These are phyloP conservation scores for Castanea mollissima DNA, from an alignment of 306 rosid species.

Conservation along the genomic window DNA sequence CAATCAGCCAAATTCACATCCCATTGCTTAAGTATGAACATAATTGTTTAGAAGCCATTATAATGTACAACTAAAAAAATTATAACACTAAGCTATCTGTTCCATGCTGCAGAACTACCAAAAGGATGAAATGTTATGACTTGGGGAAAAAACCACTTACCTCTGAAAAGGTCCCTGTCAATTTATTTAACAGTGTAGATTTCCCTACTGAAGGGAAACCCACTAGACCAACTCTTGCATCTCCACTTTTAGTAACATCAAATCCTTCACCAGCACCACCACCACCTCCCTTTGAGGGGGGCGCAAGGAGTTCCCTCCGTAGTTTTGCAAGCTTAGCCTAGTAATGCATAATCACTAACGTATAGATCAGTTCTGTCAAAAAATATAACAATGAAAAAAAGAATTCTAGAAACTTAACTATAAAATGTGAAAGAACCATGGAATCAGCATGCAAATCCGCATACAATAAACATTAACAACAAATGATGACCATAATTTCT, in stretches of 20 bases:
- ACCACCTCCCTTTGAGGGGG: slow-evolving; percentile 83
- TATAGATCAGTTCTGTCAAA: slow-evolving; percentile 18
- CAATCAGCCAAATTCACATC: neutral
- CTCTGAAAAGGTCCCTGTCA: slow-evolving; percentile 99
- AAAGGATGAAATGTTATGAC: slow-evolving; percentile 9
- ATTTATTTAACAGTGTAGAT: slow-evolving; percentile 86
- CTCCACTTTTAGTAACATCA: slow-evolving; percentile 99
- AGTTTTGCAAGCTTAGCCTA: slow-evolving; percentile 98
- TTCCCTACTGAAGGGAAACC: slow-evolving; percentile 99
- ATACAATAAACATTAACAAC: neutral
- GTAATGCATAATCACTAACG: slow-evolving; percentile 18
- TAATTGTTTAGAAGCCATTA: neutral
- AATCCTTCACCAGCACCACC: slow-evolving; percentile 99
- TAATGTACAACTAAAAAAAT: neutral
- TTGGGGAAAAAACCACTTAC: slow-evolving; percentile 35
- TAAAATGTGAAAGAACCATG: neutral
- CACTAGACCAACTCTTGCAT: slow-evolving; percentile 98
- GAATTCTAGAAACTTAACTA: neutral
- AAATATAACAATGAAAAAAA: neutral
- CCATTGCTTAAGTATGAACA: neutral
- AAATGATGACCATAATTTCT: neutral
- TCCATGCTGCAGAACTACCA: neutral
- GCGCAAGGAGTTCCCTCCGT: slow-evolving; percentile 87
- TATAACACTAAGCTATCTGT: neutral
- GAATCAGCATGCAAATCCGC: neutral